Base-by-base conservation (phyloP, 495 filamentous ascomycete genomes). In the Hypoxylon subgilvum region DNA sequence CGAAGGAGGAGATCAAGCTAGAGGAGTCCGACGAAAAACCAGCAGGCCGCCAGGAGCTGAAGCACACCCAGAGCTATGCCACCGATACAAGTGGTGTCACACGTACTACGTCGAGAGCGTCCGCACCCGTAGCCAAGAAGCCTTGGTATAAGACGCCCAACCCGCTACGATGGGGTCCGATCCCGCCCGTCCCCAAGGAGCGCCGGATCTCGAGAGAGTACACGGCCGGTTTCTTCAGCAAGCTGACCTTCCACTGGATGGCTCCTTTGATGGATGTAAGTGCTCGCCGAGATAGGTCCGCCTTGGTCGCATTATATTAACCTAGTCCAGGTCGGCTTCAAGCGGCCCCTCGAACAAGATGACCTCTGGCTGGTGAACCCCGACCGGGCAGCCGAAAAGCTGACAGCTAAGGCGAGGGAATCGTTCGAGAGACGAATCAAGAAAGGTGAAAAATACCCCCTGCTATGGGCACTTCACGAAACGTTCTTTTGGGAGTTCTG, bases 311-410 rank as follows among this genome's bases (percentile, higher is more conserved):
- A 5, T 38, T 14, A 27, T 62, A 32, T 27, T 53, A 14, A 64
- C 38, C 32, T 21, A 25, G 1, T 45, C 17, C 61, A 86, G 81
- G 79, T 79, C 40, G 93, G 93, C 13, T 97, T 96, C 69, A 83
- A 91, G 65, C 86, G 93, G 7, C 85, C 86, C 9, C 81, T 97
- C 5, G 89, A 96, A 61, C 72, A 86, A 28, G 87, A 87, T 66
- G 93, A 97, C 67, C 84, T 97, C 51, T 96, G 92, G 86, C 77
- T 76, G 1, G 88, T 97, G 40, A 96, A 96, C 59, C 92, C 92
- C 0, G 69, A 88, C 49, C 81, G 93, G 32, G 76, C 82, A n/a
- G 86, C 88, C 31, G 82, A 90, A 17, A 69, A 83, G 3, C 67
- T 96, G 65, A 83, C 87, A 7, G 68, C 70, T 6, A 88, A 82